A percentile compares a stretch with the other conserved stretches of the same genome.
phyloP scores from a whole-genome alignment of 768 basidiomycete genomes.

The Rhodotorula babjevae region DNA sequence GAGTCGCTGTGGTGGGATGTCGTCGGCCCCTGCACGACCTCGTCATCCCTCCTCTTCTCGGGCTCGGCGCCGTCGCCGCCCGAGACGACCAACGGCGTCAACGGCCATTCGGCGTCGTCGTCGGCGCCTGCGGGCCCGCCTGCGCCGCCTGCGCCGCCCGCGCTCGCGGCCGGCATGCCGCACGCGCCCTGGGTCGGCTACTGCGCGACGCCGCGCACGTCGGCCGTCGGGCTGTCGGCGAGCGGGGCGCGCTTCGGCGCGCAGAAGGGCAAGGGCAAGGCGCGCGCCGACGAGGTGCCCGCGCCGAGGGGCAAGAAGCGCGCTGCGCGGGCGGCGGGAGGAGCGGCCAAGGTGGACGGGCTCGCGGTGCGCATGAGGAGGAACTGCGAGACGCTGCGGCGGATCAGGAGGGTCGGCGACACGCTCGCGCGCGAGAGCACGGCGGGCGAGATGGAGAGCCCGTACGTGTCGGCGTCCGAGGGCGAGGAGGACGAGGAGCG shows the following conservation, averaged over 20 bases:
- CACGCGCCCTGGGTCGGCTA: constrained; percentile 30
- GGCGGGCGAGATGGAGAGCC: constrained; percentile 6
- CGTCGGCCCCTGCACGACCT: constrained; percentile 13
- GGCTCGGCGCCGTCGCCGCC: background rate
- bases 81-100: background rate
- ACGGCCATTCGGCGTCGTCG: background rate
- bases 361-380: constrained; percentile 24
- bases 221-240: constrained; percentile 7
- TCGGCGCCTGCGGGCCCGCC: background rate
- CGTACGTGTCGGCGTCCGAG: constrained; percentile 6
- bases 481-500: background rate
- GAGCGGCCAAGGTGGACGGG: background rate
- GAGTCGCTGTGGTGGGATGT: constrained; percentile 39
- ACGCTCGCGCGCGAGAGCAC: constrained; percentile 19
- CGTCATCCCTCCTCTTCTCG: constrained; percentile 13
- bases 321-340: too few species aligned
- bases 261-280: background rate
- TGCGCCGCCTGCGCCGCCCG: background rate
- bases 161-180: constrained; percentile 21
- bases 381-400: constrained; percentile 31
- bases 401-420: constrained; percentile 22
- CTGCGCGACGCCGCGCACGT: background rate
- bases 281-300: background rate
- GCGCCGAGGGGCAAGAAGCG: too few species aligned
- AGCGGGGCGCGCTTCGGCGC: background rate